phyloP scores from a whole-genome alignment of 2,329 filamentous ascomycete species.

The Zymoseptoria crescenta region DNA sequence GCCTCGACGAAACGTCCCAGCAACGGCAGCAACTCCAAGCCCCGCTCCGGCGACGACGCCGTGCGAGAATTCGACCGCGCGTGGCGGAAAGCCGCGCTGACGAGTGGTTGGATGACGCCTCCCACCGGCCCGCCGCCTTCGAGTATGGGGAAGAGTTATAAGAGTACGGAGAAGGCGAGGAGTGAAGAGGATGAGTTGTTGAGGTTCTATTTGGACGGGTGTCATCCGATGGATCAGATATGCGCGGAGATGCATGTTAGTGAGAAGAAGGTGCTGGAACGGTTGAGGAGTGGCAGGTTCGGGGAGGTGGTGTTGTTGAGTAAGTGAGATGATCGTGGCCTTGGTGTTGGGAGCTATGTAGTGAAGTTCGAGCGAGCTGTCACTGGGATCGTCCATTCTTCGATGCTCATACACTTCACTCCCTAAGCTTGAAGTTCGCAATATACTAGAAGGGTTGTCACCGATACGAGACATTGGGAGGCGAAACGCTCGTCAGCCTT shows the following conservation, averaged over 20 bases:
- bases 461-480: too few relatives aligned
- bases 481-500: too few relatives aligned
- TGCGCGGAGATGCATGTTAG: constrained; percentile 66
- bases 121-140: constrained; percentile 20
- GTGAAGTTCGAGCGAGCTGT: too few relatives aligned
- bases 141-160: constrained; percentile 28
- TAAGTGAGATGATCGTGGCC: too few relatives aligned
- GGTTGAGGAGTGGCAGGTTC: constrained; percentile 47
- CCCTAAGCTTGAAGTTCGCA: too few relatives aligned
- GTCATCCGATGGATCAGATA: constrained; percentile 73
- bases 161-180: constrained; percentile 13
- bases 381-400: too few relatives aligned
- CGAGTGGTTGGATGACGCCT: constrained; percentile 24
- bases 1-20: constrained; percentile 10
- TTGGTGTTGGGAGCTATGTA: too few relatives aligned
- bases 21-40: constrained; percentile 5
- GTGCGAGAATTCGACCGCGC: constrained; percentile 25
- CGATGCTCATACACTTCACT: too few relatives aligned
- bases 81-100: constrained; percentile 28
- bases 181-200: constrained; percentile 41
- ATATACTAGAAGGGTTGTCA: too few relatives aligned
- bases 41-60: constrained; percentile 13
- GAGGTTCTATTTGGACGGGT: constrained; percentile 63
- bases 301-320: constrained; percentile 27
- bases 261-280: constrained; percentile 62